phyloP scores from a whole-genome alignment of 345 rosid species.

The Excoecaria agallocha region DNA sequence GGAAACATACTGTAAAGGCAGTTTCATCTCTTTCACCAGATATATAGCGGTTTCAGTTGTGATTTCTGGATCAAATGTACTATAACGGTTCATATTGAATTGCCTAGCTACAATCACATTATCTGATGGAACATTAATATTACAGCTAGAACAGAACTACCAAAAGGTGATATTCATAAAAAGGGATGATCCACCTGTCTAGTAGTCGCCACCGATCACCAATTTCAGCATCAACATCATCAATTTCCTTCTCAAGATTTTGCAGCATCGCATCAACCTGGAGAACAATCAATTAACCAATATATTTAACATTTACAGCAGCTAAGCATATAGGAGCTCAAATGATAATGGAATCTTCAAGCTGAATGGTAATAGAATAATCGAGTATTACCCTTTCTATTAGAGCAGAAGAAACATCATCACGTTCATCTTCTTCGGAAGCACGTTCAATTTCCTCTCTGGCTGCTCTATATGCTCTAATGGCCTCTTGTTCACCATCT shows the following conservation, averaged over 20 bases:
- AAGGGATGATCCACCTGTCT: constrained; percentile 53
- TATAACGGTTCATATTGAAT: not conserved
- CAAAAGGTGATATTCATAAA: not conserved
- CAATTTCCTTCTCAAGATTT: constrained; percentile 88
- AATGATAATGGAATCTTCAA: not conserved
- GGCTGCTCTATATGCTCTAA: constrained; percentile 81
- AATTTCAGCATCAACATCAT: constrained; percentile 70
- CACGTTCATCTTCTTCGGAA: constrained; percentile 48
- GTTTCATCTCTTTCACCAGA: not conserved
- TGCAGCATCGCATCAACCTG: constrained; percentile 86
- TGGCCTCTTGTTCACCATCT: constrained; percentile 65
- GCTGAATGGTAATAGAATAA: not conserved
- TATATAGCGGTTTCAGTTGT: not conserved
- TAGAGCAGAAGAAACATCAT: constrained; percentile 75
- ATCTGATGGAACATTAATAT: not conserved
- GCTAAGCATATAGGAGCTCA: constrained; percentile 9
- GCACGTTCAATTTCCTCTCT: constrained; percentile 56
- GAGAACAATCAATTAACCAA: constrained; percentile 5
- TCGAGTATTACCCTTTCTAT: constrained; percentile 54
- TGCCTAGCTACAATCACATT: not conserved
- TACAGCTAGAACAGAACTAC: not conserved
- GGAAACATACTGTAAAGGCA: not conserved
- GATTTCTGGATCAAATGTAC: not conserved
- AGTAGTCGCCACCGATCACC: constrained; percentile 79
- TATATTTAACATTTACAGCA: constrained; percentile 8